A percentile compares a stretch with the other conserved stretches of the same genome.
phyloP scores from a whole-genome alignment of 169 alveolate genomes.

The Plasmodium inui region DNA sequence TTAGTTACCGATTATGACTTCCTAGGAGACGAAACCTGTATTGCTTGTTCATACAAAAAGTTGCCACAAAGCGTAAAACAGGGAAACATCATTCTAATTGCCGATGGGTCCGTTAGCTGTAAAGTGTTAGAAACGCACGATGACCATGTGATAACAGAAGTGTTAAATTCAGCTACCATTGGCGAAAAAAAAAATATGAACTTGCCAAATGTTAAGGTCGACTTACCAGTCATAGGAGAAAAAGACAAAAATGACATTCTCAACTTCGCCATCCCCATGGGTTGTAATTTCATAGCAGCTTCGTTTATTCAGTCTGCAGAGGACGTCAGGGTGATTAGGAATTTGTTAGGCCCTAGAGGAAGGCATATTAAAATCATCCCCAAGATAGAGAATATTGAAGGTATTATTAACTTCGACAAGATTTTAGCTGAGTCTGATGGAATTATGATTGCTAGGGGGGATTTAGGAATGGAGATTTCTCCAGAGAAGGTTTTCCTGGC shows the following conservation, averaged over 20 bases:
- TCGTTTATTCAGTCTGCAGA: conserved; percentile 90
- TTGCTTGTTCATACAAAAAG: conserved; percentile 94
- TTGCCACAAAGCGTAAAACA: conserved; percentile 94
- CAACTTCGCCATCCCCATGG: conserved; percentile 97
- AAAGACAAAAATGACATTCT: conserved; percentile 97
- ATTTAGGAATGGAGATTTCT: conserved; percentile 98
- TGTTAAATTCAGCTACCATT: conserved; percentile 92
- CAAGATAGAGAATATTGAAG: conserved; percentile 98
- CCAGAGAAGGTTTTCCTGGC: conserved; percentile 97
- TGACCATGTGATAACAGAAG: conserved; percentile 89
- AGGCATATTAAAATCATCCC: conserved; percentile 96
- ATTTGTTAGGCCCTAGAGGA: conserved; percentile 90
- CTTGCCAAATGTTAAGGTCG: conserved; percentile 97
- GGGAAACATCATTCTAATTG: conserved; percentile 96
- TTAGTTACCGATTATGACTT: conserved; percentile 95
- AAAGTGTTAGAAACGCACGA: conserved; percentile 92
- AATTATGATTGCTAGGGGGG: conserved; percentile 99
- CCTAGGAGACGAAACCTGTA: conserved; percentile 92
- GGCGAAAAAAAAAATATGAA: conserved; percentile 98
- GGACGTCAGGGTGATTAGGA: conserved; percentile 83
- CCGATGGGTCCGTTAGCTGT: conserved; percentile 96
- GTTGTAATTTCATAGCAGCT: conserved; percentile 95
- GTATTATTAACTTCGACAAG: conserved; percentile 95
- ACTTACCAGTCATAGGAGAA: conserved; percentile 97
- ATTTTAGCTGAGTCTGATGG: conserved; percentile 97